These are phyloP conservation scores for Diaporthe humulicola DNA, from an alignment of 2,329 filamentous ascomycete genomes.

Conservation along the genomic window DNA sequence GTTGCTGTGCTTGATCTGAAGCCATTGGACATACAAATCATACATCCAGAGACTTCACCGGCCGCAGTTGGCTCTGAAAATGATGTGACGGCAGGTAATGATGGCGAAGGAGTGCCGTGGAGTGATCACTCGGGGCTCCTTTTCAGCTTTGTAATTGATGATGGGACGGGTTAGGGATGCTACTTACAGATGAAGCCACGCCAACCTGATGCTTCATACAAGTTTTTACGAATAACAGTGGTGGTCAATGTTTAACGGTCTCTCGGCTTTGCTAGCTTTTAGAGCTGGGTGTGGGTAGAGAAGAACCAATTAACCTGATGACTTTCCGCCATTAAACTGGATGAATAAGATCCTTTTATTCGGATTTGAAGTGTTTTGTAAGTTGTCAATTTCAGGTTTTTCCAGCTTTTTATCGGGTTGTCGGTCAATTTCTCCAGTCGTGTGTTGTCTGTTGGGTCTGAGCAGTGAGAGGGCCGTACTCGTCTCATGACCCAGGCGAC, in stretches of 20 bases:
- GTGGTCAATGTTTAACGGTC: not conserved
- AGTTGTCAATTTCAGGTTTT: no score
- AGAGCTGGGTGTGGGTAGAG: not conserved
- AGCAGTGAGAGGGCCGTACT: no score
- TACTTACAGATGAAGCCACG: no score
- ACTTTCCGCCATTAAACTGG: not conserved
- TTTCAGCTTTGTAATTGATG: not conserved
- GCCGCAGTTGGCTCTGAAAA: no score
- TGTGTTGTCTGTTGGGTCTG: no score
- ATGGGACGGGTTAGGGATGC: no score
- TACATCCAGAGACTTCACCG: not conserved
- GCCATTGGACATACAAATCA: not conserved
- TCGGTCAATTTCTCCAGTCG: no score
- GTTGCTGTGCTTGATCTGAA: slow-evolving; percentile 45
- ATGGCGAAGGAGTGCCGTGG: not conserved
- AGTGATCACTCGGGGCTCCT: not conserved
- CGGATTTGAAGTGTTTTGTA: not conserved
- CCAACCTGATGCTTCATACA: not conserved
- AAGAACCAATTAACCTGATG: not conserved
- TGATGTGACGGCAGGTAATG: no score
- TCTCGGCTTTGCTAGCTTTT: not conserved
- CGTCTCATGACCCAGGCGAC: no score
- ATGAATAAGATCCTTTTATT: not conserved
- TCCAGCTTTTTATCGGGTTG: no score
- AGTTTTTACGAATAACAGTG: no score